Evolutionary conservation across 345 rosid genomes (phyloP).

Genomic region (Eutrema japonicum): DNA sequence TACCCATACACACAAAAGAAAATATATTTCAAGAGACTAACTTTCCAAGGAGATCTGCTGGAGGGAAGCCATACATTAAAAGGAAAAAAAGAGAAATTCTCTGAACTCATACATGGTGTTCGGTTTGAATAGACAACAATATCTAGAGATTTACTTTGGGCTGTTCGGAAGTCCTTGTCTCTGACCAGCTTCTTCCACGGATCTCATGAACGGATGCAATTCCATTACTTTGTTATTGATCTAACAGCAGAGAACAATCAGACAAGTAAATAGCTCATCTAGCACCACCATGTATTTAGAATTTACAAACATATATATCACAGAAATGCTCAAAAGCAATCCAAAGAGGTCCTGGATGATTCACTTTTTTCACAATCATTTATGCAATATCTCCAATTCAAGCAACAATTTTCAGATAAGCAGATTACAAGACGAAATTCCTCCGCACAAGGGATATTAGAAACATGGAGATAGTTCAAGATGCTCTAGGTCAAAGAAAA

Average conservation of each 20-base stretch:
- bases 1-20: slow-evolving; percentile 3
- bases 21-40: slow-evolving; percentile 8
- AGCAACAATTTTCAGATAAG: slow-evolving; percentile 12
- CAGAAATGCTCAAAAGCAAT: not conserved
- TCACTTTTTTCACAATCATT: slow-evolving; percentile 6
- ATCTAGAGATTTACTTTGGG: slow-evolving; percentile 57
- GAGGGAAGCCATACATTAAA: slow-evolving; percentile 6
- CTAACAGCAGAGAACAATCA: slow-evolving; percentile 49
- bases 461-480: slow-evolving; percentile 13
- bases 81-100: not conserved
- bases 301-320: slow-evolving; percentile 15
- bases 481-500: slow-evolving; percentile 22
- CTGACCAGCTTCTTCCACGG: slow-evolving; percentile 55
- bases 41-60: slow-evolving; percentile 17
- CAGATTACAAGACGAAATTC: not conserved
- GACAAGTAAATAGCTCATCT: slow-evolving; percentile 3
- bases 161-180: slow-evolving; percentile 56
- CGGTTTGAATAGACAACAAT: slow-evolving; percentile 23
- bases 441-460: slow-evolving; percentile 21
- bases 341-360: not conserved
- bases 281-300: slow-evolving; percentile 1
- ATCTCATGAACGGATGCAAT: slow-evolving; percentile 57
- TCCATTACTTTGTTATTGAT: slow-evolving; percentile 71
- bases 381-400: slow-evolving; percentile 7
- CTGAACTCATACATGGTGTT: slow-evolving; percentile 16